A percentile compares a stretch with the other conserved stretches of the same genome.
phyloP scores from a whole-genome alignment of 2,329 filamentous ascomycete genomes.

The Fusarium pseudocircinatum region DNA sequence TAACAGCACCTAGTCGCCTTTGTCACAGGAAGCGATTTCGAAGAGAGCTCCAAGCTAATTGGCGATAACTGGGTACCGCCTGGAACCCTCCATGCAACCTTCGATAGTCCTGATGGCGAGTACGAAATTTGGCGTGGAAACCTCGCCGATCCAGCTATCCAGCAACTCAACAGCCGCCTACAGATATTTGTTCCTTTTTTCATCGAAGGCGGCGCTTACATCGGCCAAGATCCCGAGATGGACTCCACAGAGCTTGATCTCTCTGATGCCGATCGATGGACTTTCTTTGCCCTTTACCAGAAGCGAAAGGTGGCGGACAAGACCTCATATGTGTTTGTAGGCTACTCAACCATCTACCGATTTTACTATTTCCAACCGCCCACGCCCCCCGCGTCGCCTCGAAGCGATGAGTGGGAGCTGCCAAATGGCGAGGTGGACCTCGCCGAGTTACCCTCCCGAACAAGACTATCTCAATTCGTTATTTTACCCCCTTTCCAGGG shows the following conservation, averaged over 20 bases:
- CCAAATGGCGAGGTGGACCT: conserved; percentile 59
- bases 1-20: conserved; percentile 67
- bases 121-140: conserved; percentile 89
- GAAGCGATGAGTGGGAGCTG: conserved; percentile 54
- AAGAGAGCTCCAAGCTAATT: conserved; percentile 62
- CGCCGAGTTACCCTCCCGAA: conserved; percentile 75
- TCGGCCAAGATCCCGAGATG: conserved; percentile 60
- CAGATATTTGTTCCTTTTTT: conserved; percentile 87
- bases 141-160: conserved; percentile 74
- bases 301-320: conserved; percentile 61
- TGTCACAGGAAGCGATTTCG: conserved; percentile 68
- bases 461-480: conserved; percentile 92
- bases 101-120: conserved; percentile 67
- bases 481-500: conserved; percentile 89
- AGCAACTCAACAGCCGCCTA: conserved; percentile 78
- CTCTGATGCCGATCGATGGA: conserved; percentile 84
- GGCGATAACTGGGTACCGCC: conserved; percentile 72
- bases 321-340: conserved; percentile 81
- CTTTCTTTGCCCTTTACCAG: conserved; percentile 86
- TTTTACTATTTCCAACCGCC: conserved; percentile 74
- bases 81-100: conserved; percentile 73
- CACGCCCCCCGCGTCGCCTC: conserved; percentile 55
- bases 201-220: conserved; percentile 89
- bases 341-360: conserved; percentile 90
- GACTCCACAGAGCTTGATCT: conserved; percentile 72